Conservation (phyloP, 208 protist genomes). For the Trypanosoma scelopori region DNA sequence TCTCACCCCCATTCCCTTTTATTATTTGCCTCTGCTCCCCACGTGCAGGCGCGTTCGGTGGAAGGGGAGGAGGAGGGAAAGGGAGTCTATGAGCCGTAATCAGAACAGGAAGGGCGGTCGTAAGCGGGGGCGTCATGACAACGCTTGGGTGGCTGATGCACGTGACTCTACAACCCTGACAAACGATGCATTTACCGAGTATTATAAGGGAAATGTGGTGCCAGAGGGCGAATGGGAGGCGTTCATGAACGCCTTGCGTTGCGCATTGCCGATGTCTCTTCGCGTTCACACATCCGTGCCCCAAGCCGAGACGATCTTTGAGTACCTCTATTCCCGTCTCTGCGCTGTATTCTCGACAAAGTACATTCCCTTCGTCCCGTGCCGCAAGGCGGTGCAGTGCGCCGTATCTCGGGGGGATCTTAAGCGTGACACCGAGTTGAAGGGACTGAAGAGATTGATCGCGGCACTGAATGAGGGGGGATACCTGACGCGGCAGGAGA, state of each 20-base stretch:
- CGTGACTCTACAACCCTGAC: constrained; percentile 57
- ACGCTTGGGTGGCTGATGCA: constrained; percentile 66
- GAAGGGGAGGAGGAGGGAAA: background rate
- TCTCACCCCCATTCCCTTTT: constrained; percentile 4
- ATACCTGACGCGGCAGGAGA: constrained; percentile 91
- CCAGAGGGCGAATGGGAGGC: constrained; percentile 55
- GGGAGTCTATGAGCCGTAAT: constrained; percentile 57
- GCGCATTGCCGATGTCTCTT: constrained; percentile 70
- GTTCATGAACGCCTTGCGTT: constrained; percentile 64
- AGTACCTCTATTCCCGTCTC: constrained; percentile 42
- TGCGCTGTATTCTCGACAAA: constrained; percentile 42
- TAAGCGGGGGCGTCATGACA: constrained; percentile 12
- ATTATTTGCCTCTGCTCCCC: constrained; percentile 14
- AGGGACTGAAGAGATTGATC: constrained; percentile 72
- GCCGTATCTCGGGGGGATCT: constrained; percentile 73
- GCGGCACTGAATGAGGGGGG: constrained; percentile 86
- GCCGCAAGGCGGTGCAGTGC: constrained; percentile 67
- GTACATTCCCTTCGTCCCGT: constrained; percentile 59
- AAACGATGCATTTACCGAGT: constrained; percentile 66
- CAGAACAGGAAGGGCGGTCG: constrained; percentile 67
- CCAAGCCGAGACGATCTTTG: constrained; percentile 37
- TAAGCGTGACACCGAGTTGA: constrained; percentile 69
- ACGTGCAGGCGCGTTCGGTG: background rate
- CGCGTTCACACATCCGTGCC: constrained; percentile 51
- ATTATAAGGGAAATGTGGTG: constrained; percentile 67